A percentile compares a stretch with the other conserved stretches of the same genome.
Conservation (phyloP, 2,329 filamentous ascomycete species). For the Colletotrichum aenigma region DNA sequence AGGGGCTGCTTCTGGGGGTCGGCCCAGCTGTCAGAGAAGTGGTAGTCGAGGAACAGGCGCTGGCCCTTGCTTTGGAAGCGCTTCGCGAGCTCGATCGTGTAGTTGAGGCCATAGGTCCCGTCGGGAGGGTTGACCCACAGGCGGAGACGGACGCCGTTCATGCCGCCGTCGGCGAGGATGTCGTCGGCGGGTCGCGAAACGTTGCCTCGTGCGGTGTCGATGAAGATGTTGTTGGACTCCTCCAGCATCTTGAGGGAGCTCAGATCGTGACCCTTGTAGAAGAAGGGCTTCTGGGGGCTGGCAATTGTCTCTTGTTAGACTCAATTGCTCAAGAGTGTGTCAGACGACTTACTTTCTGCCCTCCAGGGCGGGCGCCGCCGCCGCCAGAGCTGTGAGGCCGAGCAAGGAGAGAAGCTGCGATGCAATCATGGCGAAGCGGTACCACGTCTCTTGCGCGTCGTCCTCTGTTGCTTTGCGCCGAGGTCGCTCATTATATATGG, state of each 20-base stretch:
- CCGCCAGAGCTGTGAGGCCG: not conserved
- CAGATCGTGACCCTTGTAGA: slow-evolving; percentile 18
- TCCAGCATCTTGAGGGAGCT: slow-evolving; percentile 18
- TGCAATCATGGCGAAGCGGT: not conserved
- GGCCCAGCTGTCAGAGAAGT: slow-evolving; percentile 35
- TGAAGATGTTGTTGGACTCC: slow-evolving; percentile 5
- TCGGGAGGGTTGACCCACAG: slow-evolving; percentile 16
- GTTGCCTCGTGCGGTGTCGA: slow-evolving; percentile 12
- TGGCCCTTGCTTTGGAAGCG: slow-evolving; percentile 36
- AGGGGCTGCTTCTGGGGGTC: slow-evolving; percentile 37
- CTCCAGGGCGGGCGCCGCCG: not conserved
- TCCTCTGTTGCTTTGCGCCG: not conserved
- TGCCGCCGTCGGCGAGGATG: slow-evolving; percentile 16
- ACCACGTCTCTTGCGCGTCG: not conserved
- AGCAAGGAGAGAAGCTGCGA: slow-evolving; percentile 1
- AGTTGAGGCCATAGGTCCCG: slow-evolving; percentile 17
- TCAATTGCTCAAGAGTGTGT: not conserved
- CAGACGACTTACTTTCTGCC: not conserved
- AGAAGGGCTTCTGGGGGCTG: not conserved
- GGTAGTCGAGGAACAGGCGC: slow-evolving; percentile 40
- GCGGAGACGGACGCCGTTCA: slow-evolving; percentile 14
- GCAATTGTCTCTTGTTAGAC: not conserved
- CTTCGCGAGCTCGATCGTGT: slow-evolving; percentile 32
- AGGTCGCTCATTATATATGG: not conserved
- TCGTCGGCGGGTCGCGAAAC: slow-evolving; percentile 8